Conservation (phyloP, 2,329 filamentous ascomycete genomes). For the Colletotrichum liriopes region DNA sequence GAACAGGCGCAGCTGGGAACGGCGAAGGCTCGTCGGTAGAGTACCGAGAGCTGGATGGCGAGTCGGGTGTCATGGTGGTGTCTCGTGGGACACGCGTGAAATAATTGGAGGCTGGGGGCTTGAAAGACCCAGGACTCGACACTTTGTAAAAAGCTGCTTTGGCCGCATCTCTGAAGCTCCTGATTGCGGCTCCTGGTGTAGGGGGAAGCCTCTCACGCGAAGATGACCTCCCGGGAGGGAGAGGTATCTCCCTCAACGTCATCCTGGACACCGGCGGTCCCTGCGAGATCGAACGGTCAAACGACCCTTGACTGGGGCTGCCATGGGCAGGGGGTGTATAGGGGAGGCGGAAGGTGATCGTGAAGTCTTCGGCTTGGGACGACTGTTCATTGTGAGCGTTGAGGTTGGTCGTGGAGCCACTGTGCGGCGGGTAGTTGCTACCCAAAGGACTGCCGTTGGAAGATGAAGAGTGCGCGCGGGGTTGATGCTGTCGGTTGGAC, state of each 20-base stretch:
- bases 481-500: conserved; percentile 38
- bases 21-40: conserved; percentile 22
- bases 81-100: conserved; percentile 32
- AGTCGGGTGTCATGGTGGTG: conserved; percentile 28
- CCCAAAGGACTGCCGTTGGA: conserved; percentile 24
- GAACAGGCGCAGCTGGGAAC: conserved; percentile 6
- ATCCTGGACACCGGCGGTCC: conserved; percentile 9
- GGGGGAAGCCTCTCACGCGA: conserved; percentile 22
- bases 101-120: conserved; percentile 36
- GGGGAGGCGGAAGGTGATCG: conserved; percentile 35
- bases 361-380: conserved; percentile 25
- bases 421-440: conserved; percentile 22
- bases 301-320: conserved; percentile 19
- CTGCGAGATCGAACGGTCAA: conserved; percentile 30
- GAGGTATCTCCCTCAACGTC: conserved; percentile 16
- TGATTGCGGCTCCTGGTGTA: conserved; percentile 27
- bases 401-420: conserved; percentile 19
- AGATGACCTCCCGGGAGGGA: conserved; percentile 3
- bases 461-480: conserved; percentile 21
- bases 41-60: conserved; percentile 37
- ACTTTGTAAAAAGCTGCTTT: conserved; percentile 51
- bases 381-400: conserved; percentile 2
- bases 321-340: conserved; percentile 36
- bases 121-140: conserved; percentile 36
- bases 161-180: conserved; percentile 54